Percentiles rank a stretch among this genome's conserved stretches.
Evolutionary conservation across 176 grass and related monocot species (phyloP).

Genomic region (Aechmea fasciata): DNA sequence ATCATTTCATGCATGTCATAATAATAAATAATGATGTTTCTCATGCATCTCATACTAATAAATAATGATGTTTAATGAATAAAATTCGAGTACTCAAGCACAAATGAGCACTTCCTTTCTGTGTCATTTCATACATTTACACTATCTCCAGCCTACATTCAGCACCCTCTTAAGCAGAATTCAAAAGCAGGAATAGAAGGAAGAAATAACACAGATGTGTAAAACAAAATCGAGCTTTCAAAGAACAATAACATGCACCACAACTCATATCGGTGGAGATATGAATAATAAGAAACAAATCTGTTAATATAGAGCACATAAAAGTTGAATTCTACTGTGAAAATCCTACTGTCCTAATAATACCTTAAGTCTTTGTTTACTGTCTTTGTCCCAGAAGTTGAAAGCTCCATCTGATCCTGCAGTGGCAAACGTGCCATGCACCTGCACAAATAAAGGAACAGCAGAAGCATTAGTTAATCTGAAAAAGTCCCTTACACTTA

Average conservation of each 20-base stretch:
- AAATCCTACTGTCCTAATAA: not conserved
- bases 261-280: not conserved
- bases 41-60: too few species aligned
- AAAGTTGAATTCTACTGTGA: not conserved
- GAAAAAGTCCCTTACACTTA: too few species aligned
- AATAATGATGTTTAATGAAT: too few species aligned
- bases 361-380: conserved; percentile 87
- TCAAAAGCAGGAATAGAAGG: not conserved
- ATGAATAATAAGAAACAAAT: not conserved
- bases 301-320: not conserved
- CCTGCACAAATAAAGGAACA: conserved; percentile 19
- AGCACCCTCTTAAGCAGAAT: too few species aligned
- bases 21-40: too few species aligned
- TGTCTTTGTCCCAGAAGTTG: conserved; percentile 91
- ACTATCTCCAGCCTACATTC: too few species aligned
- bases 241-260: not conserved
- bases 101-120: too few species aligned
- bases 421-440: conserved; percentile 83
- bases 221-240: not conserved
- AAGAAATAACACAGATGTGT: not conserved
- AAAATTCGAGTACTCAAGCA: too few species aligned
- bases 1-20: too few species aligned
- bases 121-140: too few species aligned
- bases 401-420: conserved; percentile 82
- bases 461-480: too few species aligned